Conservation (phyloP, 805 yeast species). For the Starmerella khaoyaiensis region DNA sequence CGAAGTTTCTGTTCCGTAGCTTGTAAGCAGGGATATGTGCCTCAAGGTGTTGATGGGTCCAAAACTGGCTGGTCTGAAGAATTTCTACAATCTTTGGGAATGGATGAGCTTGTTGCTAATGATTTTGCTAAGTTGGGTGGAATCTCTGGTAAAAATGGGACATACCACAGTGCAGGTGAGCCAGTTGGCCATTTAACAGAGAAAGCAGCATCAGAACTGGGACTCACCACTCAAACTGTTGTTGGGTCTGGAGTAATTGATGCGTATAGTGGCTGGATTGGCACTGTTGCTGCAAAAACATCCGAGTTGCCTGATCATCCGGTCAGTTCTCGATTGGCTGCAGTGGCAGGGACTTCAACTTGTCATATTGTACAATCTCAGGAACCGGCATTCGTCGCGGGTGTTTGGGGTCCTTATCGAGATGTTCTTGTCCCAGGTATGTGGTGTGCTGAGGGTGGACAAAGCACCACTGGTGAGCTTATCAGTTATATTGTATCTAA, state of each 20-base stretch:
- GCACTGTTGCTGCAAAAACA: conserved; percentile 88
- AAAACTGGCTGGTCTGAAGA: conserved; percentile 80
- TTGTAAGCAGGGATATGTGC: conserved; percentile 91
- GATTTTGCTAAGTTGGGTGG: conserved; percentile 77
- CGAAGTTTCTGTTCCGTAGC: conserved; percentile 83
- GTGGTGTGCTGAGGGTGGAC: conserved; percentile 99
- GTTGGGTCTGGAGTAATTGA: conserved; percentile 96
- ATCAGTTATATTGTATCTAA: conserved; percentile 75
- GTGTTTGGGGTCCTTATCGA: conserved; percentile 98
- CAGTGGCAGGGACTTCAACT: conserved; percentile 97
- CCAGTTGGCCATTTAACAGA: conserved; percentile 59
- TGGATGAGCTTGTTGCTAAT: conserved; percentile 66
- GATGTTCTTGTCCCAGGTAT: conserved; percentile 80
- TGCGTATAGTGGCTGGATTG: conserved; percentile 98
- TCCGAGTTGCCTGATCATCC: conserved; percentile 24
- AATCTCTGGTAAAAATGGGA: conserved; percentile 56
- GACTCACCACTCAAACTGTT: conserved; percentile 61
- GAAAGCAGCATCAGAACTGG: conserved; percentile 66
- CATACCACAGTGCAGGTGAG: conserved; percentile 78
- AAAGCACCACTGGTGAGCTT: conserved; percentile 90
- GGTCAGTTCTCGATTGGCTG: conserved; percentile 79
- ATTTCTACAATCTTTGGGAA: conserved; percentile 53
- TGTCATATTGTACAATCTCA: conserved; percentile 84
- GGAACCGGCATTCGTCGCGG: conserved; percentile 79
- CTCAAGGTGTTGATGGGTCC: conserved; percentile 81